Evolutionary conservation across 2,329 filamentous ascomycete species (phyloP).

Genomic region (Paramyrothecium sp.): DNA sequence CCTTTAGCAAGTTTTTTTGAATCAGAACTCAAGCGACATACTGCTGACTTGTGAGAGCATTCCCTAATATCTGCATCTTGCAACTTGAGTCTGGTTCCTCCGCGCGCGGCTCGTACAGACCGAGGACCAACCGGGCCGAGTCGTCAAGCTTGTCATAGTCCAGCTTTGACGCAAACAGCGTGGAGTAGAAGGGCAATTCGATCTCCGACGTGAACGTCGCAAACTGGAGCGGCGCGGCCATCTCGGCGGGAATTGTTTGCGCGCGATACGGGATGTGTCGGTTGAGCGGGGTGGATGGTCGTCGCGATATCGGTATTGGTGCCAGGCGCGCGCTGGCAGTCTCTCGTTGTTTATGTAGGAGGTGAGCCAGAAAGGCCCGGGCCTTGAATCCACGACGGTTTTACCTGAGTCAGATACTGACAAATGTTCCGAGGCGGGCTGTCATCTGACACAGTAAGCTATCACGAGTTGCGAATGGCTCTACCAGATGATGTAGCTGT

Average conservation of each 20-base stretch:
- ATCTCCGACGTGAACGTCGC: slow-evolving; percentile 92
- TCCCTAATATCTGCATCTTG: slow-evolving; percentile 87
- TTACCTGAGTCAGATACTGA: background rate
- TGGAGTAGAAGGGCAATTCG: slow-evolving; percentile 91
- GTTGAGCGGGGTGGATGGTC: background rate
- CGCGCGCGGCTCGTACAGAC: slow-evolving; percentile 82
- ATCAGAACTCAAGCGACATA: slow-evolving; percentile 44
- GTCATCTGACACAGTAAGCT: slow-evolving; percentile 21
- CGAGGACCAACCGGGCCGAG: slow-evolving; percentile 81
- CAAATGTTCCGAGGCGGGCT: background rate
- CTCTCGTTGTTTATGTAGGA: background rate
- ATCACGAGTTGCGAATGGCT: slow-evolving; percentile 13
- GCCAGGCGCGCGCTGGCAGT: background rate
- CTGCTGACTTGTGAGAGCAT: slow-evolving; percentile 80
- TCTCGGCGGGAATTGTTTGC: slow-evolving; percentile 30
- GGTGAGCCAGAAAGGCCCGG: background rate
- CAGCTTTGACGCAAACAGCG: slow-evolving; percentile 90
- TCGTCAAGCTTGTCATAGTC: slow-evolving; percentile 97
- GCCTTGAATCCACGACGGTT: background rate
- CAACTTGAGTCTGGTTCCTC: slow-evolving; percentile 74
- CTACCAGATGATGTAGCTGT: slow-evolving; percentile 18
- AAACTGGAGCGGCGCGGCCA: slow-evolving; percentile 61
- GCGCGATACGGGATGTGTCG: background rate
- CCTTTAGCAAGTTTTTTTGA: slow-evolving; percentile 22
- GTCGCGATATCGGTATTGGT: background rate